phyloP scores from a whole-genome alignment of 1,139 yeast genomes.

The Pichia terricola region DNA sequence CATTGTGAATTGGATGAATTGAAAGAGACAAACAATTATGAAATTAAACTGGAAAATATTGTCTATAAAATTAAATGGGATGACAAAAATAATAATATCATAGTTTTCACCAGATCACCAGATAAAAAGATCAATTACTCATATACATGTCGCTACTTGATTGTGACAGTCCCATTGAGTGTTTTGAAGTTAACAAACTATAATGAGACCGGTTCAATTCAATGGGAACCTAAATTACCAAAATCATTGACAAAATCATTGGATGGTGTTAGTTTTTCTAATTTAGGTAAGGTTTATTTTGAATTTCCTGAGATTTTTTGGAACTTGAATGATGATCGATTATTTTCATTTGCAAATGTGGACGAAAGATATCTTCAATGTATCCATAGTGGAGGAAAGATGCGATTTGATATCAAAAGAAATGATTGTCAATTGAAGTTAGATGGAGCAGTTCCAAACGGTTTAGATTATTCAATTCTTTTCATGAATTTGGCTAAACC shows the following conservation, averaged over 20 bases:
- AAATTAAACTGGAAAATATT: slow-evolving; percentile 34
- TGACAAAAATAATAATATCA: slow-evolving; percentile 20
- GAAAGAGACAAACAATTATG: neutral
- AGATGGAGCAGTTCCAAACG: slow-evolving; percentile 5
- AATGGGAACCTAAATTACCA: slow-evolving; percentile 58
- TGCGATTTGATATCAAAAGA: neutral
- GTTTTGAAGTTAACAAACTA: slow-evolving; percentile 36
- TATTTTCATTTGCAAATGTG: slow-evolving; percentile 36
- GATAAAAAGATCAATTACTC: slow-evolving; percentile 17
- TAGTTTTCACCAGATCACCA: slow-evolving; percentile 16
- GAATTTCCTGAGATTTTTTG: slow-evolving; percentile 65
- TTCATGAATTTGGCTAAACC: slow-evolving; percentile 35
- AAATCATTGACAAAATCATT: slow-evolving; percentile 33
- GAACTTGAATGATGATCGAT: slow-evolving; percentile 45
- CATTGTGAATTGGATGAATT: slow-evolving; percentile 37
- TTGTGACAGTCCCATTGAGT: slow-evolving; percentile 74
- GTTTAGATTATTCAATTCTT: slow-evolving; percentile 27
- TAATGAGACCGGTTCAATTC: slow-evolving; percentile 35
- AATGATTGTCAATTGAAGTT: slow-evolving; percentile 6
- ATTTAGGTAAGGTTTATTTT: slow-evolving; percentile 67
- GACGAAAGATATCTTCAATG: slow-evolving; percentile 17
- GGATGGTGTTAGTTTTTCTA: slow-evolving; percentile 46
- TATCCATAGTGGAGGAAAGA: neutral
- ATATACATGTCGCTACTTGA: slow-evolving; percentile 39
- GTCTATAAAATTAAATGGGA: slow-evolving; percentile 36